Percentiles rank a stretch among this genome's conserved stretches.
Evolutionary conservation across 371 early-diverging fungal genomes (phyloP).

Genomic region (Circinella minor): DNA sequence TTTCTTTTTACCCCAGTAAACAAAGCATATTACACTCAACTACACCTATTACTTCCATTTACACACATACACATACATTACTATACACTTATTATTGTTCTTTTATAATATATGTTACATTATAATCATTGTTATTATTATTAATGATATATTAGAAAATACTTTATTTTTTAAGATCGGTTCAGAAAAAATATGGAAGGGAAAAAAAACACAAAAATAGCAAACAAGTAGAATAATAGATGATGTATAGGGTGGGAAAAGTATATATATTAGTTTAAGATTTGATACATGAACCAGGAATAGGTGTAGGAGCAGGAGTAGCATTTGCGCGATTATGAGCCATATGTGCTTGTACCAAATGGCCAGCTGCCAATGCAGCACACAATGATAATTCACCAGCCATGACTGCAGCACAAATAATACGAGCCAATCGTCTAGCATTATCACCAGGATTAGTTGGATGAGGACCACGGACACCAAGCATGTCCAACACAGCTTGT

Average conservation of each 20-base stretch:
- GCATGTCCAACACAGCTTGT: conserved; percentile 87
- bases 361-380: conserved; percentile 88
- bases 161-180: background rate
- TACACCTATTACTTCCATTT: too few relatives aligned
- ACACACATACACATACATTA: too few relatives aligned
- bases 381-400: conserved; percentile 95
- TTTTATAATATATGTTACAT: too few relatives aligned
- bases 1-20: too few relatives aligned
- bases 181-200: background rate
- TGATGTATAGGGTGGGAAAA: too few relatives aligned
- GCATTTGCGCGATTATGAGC: conserved; percentile 70
- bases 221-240: too few relatives aligned
- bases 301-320: conserved; percentile 3
- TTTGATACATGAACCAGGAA: conserved; percentile 8
- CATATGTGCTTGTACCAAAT: conserved; percentile 86
- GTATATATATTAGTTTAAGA: background rate
- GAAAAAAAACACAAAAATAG: background rate
- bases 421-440: conserved; percentile 87
- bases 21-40: too few relatives aligned
- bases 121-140: too few relatives aligned
- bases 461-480: conserved; percentile 89
- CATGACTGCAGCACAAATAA: conserved; percentile 93
- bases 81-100: too few relatives aligned
- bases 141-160: too few relatives aligned
- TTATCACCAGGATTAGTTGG: conserved; percentile 85